Base-by-base conservation (phyloP, 768 basidiomycete species). In the Rhodotorula toruloides region DNA sequence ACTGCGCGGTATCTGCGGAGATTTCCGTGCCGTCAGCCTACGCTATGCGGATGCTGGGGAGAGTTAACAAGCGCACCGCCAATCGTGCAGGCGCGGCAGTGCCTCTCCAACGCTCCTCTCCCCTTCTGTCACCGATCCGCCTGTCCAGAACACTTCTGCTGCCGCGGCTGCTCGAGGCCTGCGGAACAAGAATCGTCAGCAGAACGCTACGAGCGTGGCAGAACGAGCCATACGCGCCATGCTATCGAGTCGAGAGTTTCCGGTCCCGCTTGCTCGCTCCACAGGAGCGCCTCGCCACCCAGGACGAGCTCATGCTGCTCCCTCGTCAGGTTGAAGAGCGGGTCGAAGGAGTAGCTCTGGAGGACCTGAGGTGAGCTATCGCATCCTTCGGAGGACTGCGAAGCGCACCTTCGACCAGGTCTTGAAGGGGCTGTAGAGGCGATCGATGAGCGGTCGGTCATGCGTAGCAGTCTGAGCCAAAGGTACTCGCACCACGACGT, bases 101-200 rank as follows among this genome's bases (percentile, higher is more conserved):
- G 87, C 87, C 27, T 80, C 75, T 1, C 61, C 76, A 14, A 81
- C 78, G 60, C 81, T 78, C 31, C 79, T 77, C 14, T 79, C 70
- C 0, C 68, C 63, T 2, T 80, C 82, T 11, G 76, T 69, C 14
- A 65, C 50, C 5, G 43, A 66, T 19, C 72, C 66, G 10, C 87
- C 87, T 2, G 83, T 84, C 88, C 88, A 90, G 76, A 88, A 89
- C 22, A 89, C 74, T 79, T 90, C 89, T 0, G 87, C 87, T 19
- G 84, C 83, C 1, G 84, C 82, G 0, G 64, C 64, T 3, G 58
- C 64, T 13, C 64, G 64, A 10, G 64, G 64, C 64, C 64, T 64
- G 44, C 2, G 1, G 19, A 53, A 8, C 4, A 14, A 32, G 17
- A 17, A 7, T 8, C 0, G 34, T 21, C 0, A 11, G 29, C n/a